These are phyloP conservation scores for Spathaspora jeffriesii DNA, from an alignment of 1,139 yeast genomes.

Conservation along the genomic window DNA sequence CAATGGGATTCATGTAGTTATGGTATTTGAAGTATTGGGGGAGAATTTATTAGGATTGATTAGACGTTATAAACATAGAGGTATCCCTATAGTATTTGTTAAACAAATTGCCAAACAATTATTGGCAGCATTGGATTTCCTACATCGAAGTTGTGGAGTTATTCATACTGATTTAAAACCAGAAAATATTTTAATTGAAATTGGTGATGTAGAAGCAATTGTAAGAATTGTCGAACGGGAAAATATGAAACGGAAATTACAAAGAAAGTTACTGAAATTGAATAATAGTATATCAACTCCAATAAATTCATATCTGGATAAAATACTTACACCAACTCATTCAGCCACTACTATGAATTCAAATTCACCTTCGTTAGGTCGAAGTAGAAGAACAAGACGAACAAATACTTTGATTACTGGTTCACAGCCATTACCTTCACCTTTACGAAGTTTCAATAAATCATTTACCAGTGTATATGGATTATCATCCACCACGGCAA, in stretches of 20 bases:
- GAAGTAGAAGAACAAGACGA: constrained; percentile 62
- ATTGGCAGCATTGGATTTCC: constrained; percentile 72
- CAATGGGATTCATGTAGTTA: constrained; percentile 75
- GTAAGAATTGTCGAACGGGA: constrained; percentile 57
- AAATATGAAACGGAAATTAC: constrained; percentile 48
- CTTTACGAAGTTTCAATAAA: constrained; percentile 52
- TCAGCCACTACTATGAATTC: constrained; percentile 7
- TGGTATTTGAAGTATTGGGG: constrained; percentile 90
- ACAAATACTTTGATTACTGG: constrained; percentile 76
- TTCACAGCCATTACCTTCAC: constrained; percentile 83
- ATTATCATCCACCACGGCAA: constrained; percentile 39
- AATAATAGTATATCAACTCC: constrained; percentile 18
- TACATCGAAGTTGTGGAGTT: constrained; percentile 86
- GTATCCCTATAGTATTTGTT: constrained; percentile 72
- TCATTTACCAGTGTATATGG: constrained; percentile 41
- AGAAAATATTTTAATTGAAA: constrained; percentile 81
- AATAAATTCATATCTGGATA: constrained; percentile 13
- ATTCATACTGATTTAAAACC: constrained; percentile 92
- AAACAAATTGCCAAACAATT: constrained; percentile 83
- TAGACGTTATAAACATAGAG: constrained; percentile 67
- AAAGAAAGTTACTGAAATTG: constrained; percentile 34
- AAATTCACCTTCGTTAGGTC: constrained; percentile 39
- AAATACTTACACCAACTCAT: constrained; percentile 4
- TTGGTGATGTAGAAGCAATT: constrained; percentile 74
- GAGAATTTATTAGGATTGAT: constrained; percentile 76